Evolutionary conservation across 176 grass and related monocot genomes (phyloP).

Genomic region (Poa pratensis): DNA sequence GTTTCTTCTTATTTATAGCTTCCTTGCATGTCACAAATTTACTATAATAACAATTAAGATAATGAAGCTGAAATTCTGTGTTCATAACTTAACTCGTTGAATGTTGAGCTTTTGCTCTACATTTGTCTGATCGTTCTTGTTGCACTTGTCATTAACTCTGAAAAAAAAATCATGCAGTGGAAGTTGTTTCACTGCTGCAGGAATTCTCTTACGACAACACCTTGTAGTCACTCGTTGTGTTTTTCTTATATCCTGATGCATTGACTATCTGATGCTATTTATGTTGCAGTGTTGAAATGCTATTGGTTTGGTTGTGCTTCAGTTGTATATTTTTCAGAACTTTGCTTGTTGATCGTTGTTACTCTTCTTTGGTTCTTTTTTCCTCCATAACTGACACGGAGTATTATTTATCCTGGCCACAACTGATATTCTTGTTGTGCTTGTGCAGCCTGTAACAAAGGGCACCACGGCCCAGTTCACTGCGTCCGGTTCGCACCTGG

Average conservation of each 20-base stretch:
- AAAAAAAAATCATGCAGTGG: not conserved
- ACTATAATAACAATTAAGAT: not conserved
- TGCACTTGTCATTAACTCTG: not conserved
- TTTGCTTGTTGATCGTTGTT: not conserved
- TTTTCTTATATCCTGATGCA: not conserved
- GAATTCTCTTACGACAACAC: not conserved
- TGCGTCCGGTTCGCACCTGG: constrained; percentile 84
- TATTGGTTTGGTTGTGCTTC: not conserved
- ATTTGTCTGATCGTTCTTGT: not conserved
- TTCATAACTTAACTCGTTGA: not conserved
- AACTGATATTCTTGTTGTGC: not conserved
- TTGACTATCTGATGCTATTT: not conserved
- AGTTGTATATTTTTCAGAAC: not conserved
- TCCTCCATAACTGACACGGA: not conserved
- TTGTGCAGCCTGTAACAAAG: constrained; percentile 79
- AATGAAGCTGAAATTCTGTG: not conserved
- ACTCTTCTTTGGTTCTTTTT: not conserved
- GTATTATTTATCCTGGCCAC: not conserved
- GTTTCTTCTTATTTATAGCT: constrained; percentile 10
- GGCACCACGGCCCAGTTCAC: constrained; percentile 89
- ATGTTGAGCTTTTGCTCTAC: not conserved
- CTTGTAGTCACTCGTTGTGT: not conserved
- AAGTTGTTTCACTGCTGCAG: not conserved
- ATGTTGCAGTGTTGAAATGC: not conserved
- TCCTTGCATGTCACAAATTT: not conserved